Evolutionary conservation across 306 rosid species (phyloP).

Genomic region (Castanea sativa): DNA sequence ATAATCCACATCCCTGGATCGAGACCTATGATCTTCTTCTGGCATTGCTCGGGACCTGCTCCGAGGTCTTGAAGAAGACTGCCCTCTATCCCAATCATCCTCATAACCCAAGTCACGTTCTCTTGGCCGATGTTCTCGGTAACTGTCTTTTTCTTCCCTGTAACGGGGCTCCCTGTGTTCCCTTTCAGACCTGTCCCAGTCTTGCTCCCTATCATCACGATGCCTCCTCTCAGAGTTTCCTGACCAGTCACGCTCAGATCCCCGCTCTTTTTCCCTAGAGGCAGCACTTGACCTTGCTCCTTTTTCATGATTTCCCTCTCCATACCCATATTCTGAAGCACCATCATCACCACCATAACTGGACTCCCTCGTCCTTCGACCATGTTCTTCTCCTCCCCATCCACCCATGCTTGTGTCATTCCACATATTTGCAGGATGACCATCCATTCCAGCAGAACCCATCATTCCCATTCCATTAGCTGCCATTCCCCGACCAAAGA

Average conservation of each 20-base stretch:
- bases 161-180: constrained; percentile 39
- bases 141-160: constrained; percentile 42
- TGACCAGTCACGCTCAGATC: constrained; percentile 45
- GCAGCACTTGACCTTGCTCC: constrained; percentile 32
- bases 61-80: constrained; percentile 40
- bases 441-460: constrained; percentile 44
- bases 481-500: constrained; percentile 51
- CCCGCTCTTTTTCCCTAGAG: constrained; percentile 42
- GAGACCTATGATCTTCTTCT: constrained; percentile 42
- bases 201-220: constrained; percentile 47
- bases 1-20: constrained; percentile 49
- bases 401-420: constrained; percentile 43
- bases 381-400: constrained; percentile 49
- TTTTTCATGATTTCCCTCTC: constrained; percentile 42
- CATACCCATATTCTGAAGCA: constrained; percentile 48
- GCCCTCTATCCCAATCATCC: constrained; percentile 53
- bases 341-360: constrained; percentile 51
- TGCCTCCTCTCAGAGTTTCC: constrained; percentile 47
- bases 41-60: constrained; percentile 38
- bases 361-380: constrained; percentile 39
- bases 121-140: constrained; percentile 39
- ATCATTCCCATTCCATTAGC: constrained; percentile 49
- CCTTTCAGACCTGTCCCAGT: constrained; percentile 35
- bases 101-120: constrained; percentile 41
- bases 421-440: constrained; percentile 47